Evolutionary conservation across 306 rosid genomes (phyloP), one percentile per base, ranked within the genome.

Genomic region (Dryas octopetala): DNA sequence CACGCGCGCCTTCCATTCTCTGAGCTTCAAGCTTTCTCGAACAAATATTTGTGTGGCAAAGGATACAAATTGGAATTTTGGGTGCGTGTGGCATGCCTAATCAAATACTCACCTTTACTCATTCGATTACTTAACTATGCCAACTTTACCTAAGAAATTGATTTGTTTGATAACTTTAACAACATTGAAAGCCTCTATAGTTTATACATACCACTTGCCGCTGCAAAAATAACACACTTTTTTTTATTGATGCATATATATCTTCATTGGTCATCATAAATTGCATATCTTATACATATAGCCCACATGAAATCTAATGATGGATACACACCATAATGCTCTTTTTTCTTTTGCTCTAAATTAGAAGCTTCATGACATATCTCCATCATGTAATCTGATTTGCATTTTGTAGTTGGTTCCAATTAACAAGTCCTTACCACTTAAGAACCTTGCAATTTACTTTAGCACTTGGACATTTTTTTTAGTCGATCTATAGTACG

Each of bases 61-160:
- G 43, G 19, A 17, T 17, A 38, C 23, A 19, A 46, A 7, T 71
- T 57, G 66, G 54, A 71, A 71, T 41, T 44, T n/a, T 71, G 46
- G 15, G 49, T 12, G 26, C 65, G 57, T 75, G 79, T 82, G 77
- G 87, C 75, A 83, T 79, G 75, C 75, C 74, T 58, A 71, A 76
- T 80, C 65, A 78, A 81, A 59, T 49, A n/a, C 52, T 59, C 53
- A 57, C 48, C 76, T 76, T 76, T 62, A 58, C n/a, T 72, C 67
- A 68, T 59, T 62, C 46, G 66, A 82, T 69, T 70, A 80, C 60
- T 73, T 28, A 70, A 15, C 7, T 45, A 58, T 80, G 79, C 82
- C 85, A 76, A 83, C 91, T 86, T 88, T 81, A 85, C 80, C 86
- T 68, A 67, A 81, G 66, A 73, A 76, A 70, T 51, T 50, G 49